phyloP scores from a whole-genome alignment of 176 grass and related monocot genomes.

The Saccharum spontaneum region DNA sequence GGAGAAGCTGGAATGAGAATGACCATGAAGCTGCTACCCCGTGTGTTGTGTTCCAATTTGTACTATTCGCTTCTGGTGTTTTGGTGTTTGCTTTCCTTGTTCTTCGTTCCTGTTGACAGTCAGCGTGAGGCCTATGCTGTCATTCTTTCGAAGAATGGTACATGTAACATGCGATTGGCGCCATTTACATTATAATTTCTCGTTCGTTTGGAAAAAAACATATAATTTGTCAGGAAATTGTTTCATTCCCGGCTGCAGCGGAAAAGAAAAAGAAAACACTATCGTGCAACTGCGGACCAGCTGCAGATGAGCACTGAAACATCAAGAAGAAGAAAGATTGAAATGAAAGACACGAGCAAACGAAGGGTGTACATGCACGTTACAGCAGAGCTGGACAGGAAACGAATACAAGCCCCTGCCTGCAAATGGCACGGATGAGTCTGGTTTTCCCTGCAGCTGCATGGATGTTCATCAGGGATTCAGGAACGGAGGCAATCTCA shows the following conservation, averaged over 20 bases:
- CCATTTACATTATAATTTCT: not conserved
- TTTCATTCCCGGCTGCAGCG: not conserved
- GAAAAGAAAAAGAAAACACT: not conserved
- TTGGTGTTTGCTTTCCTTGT: not conserved
- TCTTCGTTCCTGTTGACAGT: not conserved
- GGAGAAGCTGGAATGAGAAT: conserved; percentile 49
- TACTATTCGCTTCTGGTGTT: not conserved
- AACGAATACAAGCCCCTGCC: no score
- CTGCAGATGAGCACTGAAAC: not conserved
- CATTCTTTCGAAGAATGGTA: not conserved
- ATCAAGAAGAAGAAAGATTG: no score
- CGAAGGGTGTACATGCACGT: no score
- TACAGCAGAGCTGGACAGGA: no score
- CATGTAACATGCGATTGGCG: not conserved
- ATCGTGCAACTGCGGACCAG: not conserved
- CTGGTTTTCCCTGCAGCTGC: no score
- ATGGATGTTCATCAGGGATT: no score
- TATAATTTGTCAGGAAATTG: not conserved
- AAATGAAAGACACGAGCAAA: no score
- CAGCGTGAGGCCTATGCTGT: not conserved
- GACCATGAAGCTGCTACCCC: not conserved
- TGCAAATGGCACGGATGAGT: no score
- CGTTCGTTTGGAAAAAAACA: not conserved
- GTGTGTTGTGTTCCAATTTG: not conserved
- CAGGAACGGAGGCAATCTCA: no score